Base-by-base conservation (phyloP, 495 filamentous ascomycete genomes). In the Aspergillus bridgeri region DNA sequence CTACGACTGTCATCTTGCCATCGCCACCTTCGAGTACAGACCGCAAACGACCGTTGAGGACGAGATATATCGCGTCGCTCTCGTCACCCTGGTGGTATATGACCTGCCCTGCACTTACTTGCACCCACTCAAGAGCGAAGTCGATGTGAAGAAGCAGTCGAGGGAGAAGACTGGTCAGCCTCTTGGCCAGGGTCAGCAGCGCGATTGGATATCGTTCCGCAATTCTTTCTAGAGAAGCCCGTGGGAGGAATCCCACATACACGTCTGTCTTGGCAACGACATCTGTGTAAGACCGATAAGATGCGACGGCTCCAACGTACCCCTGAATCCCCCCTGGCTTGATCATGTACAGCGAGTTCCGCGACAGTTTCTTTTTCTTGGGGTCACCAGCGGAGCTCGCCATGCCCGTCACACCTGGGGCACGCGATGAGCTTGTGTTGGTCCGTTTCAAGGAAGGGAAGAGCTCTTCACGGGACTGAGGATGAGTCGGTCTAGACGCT, bases 231-330 rank as follows among this genome's bases (percentile, higher is more conserved):
- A 98, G 80, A 2, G 92, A 91, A 2, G 84, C 80, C 44, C 92
- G 79, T 0, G 94, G 92, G 5, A 98, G 81, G 65, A 98, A 98
- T 17, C 94, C 94, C 29, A 98, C 95, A 67, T 97, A 98, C 25
- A 98, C 94, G 75, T 98, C 95, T 2, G 95, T 98, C 75, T 97
- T 97, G 8, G 94, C 94, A 38, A 92, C 87, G 7, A 98, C 92
- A 65, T 98, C 94, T 21, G 96, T 92, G 68, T 98, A 96, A 0
- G 95, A 98, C 25, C 94, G 82, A 65, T 96, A 94, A 0, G 93
- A 96, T 1, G 94, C 96, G 20, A 98, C 86, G 0, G 89, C 91
- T 6, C 94, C 91, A 22, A 97, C 83, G 63, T 98, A 98, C 2
- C 94, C 95, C 38, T 94, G 94, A 29, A 98, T 83, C 0, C 92